Conservation (phyloP, 1,139 yeast genomes). For the Yamadazyma atmosphaerica region DNA sequence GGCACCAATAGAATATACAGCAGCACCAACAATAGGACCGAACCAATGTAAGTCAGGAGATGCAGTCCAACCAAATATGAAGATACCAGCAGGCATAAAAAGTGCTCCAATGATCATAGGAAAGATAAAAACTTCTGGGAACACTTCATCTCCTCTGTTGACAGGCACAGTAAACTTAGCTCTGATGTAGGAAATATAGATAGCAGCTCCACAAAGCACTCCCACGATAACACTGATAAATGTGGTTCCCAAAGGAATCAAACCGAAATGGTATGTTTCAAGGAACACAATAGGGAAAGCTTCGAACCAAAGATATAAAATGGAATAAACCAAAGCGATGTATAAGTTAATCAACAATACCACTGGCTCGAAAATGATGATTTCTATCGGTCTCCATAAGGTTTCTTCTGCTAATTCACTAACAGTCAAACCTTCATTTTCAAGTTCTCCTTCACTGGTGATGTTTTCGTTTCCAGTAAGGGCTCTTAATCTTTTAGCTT, state of each 20-base stretch:
- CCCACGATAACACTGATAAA: constrained; percentile 23
- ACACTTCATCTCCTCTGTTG: constrained; percentile 37
- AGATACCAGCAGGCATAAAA: constrained; percentile 29
- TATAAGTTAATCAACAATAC: constrained; percentile 30
- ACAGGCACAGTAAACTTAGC: constrained; percentile 25
- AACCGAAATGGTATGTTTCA: constrained; percentile 22
- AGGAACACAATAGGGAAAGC: constrained; percentile 31
- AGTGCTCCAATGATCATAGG: constrained; percentile 38
- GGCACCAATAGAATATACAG: constrained; percentile 26
- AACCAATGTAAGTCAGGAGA: constrained; percentile 30
- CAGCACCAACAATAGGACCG: constrained; percentile 30
- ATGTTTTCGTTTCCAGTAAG: constrained; percentile 42
- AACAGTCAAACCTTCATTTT: constrained; percentile 27
- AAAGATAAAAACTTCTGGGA: constrained; percentile 66
- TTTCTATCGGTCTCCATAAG: constrained; percentile 34
- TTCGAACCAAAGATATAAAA: constrained; percentile 34
- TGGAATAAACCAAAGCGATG: constrained; percentile 30
- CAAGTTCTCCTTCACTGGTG: constrained; percentile 44
- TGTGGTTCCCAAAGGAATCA: constrained; percentile 28
- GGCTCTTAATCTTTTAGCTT: constrained; percentile 47
- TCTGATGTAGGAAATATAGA: constrained; percentile 22
- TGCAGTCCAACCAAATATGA: constrained; percentile 35
- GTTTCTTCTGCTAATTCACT: constrained; percentile 22
- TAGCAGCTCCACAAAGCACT: constrained; percentile 19
- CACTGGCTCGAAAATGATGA: constrained; percentile 30